Percentiles rank a stretch among this genome's conserved stretches.
These are phyloP conservation scores for Capsicum pubescens DNA, from an alignment of 257 asterid genomes.

Conservation along the genomic window DNA sequence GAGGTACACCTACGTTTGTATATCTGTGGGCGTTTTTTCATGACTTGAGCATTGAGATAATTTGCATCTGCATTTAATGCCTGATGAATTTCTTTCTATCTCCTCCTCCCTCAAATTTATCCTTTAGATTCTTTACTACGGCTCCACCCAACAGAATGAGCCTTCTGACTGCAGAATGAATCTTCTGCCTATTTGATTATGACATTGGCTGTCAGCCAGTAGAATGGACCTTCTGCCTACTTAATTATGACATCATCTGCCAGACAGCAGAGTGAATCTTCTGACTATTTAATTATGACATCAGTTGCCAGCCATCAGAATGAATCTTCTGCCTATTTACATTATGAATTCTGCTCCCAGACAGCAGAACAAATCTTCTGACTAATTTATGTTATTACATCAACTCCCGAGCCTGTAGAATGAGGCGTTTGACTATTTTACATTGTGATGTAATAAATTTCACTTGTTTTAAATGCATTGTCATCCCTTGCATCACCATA, in stretches of 20 bases:
- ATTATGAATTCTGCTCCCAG: background rate
- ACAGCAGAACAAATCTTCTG: background rate
- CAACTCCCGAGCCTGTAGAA: background rate
- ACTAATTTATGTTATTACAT: background rate
- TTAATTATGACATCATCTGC: background rate
- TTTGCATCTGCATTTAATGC: background rate
- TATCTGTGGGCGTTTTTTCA: background rate
- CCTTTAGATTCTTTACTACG: background rate
- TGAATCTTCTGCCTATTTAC: background rate
- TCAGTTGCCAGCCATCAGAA: background rate
- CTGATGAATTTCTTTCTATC: background rate
- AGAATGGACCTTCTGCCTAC: background rate
- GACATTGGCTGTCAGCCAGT: background rate
- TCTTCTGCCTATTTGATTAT: background rate
- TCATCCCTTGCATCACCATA: background rate
- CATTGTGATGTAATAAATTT: background rate
- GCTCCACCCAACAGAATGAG: background rate
- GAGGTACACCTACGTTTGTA: constrained; percentile 17
- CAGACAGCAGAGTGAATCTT: background rate
- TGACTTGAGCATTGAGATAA: background rate
- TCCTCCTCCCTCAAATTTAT: background rate
- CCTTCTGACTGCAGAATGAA: background rate
- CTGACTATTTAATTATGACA: background rate
- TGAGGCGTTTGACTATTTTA: background rate
- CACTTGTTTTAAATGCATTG: background rate